Evolutionary conservation across 768 basidiomycete species (phyloP).

Genomic region (Amanita pseudoporphyria): DNA sequence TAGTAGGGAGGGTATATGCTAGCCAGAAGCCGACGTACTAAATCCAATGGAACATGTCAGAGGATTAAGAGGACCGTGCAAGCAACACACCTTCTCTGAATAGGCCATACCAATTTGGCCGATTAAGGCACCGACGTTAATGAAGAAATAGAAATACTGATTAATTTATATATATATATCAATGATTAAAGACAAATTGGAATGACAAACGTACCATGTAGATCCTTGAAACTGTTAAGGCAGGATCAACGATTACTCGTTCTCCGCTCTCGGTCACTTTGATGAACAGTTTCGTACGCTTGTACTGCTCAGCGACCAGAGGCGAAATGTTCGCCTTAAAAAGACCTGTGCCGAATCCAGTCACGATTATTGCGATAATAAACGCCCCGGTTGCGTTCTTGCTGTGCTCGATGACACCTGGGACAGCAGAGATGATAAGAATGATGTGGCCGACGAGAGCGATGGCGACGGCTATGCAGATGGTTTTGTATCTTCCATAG

Average conservation of each 20-base stretch:
- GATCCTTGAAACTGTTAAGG: conserved; percentile 54
- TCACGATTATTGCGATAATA: conserved; percentile 50
- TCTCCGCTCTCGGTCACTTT: conserved; percentile 44
- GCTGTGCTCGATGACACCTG: conserved; percentile 47
- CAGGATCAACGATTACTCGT: conserved; percentile 67
- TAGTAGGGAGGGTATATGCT: conserved; percentile 57
- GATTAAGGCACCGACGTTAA: conserved; percentile 61
- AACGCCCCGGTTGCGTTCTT: conserved; percentile 42
- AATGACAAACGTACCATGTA: conserved; percentile 46
- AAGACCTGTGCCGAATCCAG: conserved; percentile 47
- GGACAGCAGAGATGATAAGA: conserved; percentile 54
- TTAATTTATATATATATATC: background rate
- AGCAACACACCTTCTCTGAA: conserved; percentile 39
- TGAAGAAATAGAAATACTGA: conserved; percentile 61
- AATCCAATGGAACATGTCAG: background rate
- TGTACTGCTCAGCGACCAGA: conserved; percentile 71
- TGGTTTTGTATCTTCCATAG: conserved; percentile 68
- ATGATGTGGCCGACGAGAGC: conserved; percentile 58
- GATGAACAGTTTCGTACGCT: conserved; percentile 43
- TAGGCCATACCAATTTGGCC: conserved; percentile 67
- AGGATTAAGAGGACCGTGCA: background rate
- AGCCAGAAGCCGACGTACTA: conserved; percentile 60
- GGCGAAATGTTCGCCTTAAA: conserved; percentile 78
- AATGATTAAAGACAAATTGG: conserved; percentile 11
- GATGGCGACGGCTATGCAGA: conserved; percentile 50